These are phyloP conservation scores for Auxenochlorella pyrenoidosa DNA, from an alignment of 139 green algal species.

Conservation along the genomic window DNA sequence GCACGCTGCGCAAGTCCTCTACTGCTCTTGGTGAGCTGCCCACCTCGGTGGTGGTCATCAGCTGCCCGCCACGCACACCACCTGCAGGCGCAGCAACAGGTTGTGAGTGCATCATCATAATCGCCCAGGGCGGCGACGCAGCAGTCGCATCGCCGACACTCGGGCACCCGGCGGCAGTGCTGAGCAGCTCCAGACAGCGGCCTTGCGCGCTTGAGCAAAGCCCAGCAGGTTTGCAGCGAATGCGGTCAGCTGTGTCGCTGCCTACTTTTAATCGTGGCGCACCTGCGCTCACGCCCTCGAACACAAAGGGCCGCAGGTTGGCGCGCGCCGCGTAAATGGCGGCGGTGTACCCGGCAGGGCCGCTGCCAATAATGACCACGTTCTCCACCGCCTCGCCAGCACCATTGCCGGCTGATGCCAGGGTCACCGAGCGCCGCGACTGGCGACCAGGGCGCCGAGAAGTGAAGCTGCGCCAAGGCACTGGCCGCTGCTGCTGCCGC, in stretches of 20 bases:
- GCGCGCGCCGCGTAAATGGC: slow-evolving; percentile 94
- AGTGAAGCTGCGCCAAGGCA: background rate
- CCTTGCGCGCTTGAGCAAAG: background rate
- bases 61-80: slow-evolving; percentile 91
- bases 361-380: slow-evolving; percentile 87
- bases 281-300: slow-evolving; percentile 80
- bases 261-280: slow-evolving; percentile 1
- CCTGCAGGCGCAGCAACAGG: slow-evolving; percentile 64
- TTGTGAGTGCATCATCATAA: background rate
- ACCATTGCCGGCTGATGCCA: background rate
- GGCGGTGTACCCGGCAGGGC: slow-evolving; percentile 90
- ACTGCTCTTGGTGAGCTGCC: no score
- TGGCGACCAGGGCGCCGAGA: background rate
- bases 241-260: no score
- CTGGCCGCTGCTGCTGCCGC: background rate
- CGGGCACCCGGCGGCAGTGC: no score
- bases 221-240: background rate
- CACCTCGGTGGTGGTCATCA: slow-evolving; percentile 96
- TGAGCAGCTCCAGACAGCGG: no score
- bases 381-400: slow-evolving; percentile 62
- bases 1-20: no score
- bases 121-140: no score
- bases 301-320: slow-evolving; percentile 94
- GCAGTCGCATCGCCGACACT: no score
- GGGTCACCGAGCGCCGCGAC: background rate